phyloP scores from a whole-genome alignment of 257 asterid genomes.

The Solanum sitiens region DNA sequence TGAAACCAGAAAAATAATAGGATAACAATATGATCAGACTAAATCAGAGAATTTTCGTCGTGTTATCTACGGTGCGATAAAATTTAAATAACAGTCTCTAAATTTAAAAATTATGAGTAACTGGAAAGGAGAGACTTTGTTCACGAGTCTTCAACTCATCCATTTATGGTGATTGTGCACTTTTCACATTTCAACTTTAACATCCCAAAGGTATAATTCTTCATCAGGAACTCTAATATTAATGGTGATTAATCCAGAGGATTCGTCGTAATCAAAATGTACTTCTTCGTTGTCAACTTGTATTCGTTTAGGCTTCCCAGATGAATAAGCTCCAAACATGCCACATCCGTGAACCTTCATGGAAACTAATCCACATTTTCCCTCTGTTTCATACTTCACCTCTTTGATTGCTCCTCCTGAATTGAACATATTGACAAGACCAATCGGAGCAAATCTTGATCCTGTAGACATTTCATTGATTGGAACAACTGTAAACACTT shows the following conservation, averaged over 20 bases:
- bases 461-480: constrained; percentile 36
- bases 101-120: not conserved
- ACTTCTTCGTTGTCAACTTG: constrained; percentile 35
- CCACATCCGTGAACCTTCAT: constrained; percentile 65
- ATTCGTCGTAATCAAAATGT: constrained; percentile 50
- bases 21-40: too few relatives aligned
- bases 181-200: constrained; percentile 40
- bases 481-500: constrained; percentile 64
- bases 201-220: constrained; percentile 59
- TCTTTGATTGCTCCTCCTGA: constrained; percentile 81
- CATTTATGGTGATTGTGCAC: not conserved
- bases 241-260: constrained; percentile 36
- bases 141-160: not conserved
- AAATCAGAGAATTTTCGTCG: too few relatives aligned
- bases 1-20: too few relatives aligned
- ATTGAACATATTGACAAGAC: constrained; percentile 75
- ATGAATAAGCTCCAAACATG: constrained; percentile 63
- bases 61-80: not conserved
- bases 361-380: constrained; percentile 16
- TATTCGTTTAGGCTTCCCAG: constrained; percentile 44
- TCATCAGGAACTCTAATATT: constrained; percentile 27
- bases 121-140: not conserved
- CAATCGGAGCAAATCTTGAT: constrained; percentile 52
- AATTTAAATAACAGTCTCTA: not conserved
- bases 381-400: constrained; percentile 28